phyloP scores from a whole-genome alignment of 2,329 filamentous ascomycete genomes.

The Diplodia scrobiculata region DNA sequence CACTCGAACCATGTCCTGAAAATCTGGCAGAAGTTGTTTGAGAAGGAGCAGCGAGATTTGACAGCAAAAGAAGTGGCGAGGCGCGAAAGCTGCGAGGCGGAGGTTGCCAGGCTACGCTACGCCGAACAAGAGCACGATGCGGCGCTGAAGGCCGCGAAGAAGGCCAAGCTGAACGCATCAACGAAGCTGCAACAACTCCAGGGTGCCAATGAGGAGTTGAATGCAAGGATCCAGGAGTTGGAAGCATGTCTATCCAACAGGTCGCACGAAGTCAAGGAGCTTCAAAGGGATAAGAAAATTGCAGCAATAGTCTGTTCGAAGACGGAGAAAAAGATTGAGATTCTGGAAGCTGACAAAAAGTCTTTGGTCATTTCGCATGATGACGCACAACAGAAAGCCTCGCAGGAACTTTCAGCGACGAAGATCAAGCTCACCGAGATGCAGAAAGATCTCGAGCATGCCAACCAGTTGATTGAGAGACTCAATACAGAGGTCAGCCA shows the following conservation, averaged over 20 bases:
- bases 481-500: not conserved
- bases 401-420: not conserved
- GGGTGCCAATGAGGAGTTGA: not conserved
- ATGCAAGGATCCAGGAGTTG: not conserved
- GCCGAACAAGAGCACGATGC: not conserved
- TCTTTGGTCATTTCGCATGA: not conserved
- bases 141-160: not conserved
- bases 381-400: not conserved
- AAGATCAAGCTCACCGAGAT: not conserved
- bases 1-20: not conserved
- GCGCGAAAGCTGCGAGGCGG: not conserved
- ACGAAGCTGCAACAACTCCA: conserved; percentile 1
- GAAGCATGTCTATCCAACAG: not conserved
- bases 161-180: not conserved
- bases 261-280: not conserved
- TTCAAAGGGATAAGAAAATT: not conserved
- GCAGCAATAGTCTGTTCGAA: not conserved
- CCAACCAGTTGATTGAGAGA: not conserved
- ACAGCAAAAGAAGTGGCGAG: not conserved
- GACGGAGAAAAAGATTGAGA: not conserved
- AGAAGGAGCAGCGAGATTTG: not conserved
- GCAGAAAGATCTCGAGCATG: not conserved
- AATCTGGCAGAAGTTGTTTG: conserved; percentile 5
- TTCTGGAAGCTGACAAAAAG: not conserved
- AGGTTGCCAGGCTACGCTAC: not conserved